Conservation (phyloP, 2,329 filamentous ascomycete genomes). For the Dactylellina drechsleri region DNA sequence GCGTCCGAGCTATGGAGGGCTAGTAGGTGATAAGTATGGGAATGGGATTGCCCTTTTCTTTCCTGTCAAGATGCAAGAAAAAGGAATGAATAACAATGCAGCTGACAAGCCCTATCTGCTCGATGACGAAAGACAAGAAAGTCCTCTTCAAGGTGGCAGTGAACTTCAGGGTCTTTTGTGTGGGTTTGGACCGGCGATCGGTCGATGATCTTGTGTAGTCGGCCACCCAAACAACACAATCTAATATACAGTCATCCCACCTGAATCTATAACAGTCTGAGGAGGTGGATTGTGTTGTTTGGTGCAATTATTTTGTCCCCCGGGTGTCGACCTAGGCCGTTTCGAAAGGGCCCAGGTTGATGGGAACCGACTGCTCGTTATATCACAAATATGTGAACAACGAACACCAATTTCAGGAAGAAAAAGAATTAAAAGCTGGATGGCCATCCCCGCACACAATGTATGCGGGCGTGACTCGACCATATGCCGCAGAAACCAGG, state of each 20-base stretch:
- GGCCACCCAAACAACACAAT: no score
- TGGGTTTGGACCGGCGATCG: conserved; percentile 53
- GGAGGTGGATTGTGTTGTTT: no score
- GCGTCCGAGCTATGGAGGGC: conserved; percentile 49
- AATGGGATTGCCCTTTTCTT: conserved; percentile 48
- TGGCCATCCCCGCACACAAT: background rate
- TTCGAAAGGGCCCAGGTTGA: conserved; percentile 51
- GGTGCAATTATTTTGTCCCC: no score
- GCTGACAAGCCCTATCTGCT: conserved; percentile 44
- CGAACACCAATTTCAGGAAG: background rate
- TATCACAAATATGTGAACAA: conserved; percentile 11
- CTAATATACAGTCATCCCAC: no score
- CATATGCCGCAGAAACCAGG: conserved; percentile 38
- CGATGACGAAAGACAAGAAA: conserved; percentile 54
- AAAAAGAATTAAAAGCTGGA: conserved; percentile 5
- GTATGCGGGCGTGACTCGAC: conserved; percentile 1
- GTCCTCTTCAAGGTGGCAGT: conserved; percentile 52
- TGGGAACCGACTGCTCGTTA: conserved; percentile 36
- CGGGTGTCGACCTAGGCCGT: conserved; percentile 38
- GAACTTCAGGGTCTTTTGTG: conserved; percentile 54
- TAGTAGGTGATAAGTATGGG: conserved; percentile 36
- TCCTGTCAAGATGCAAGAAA: conserved; percentile 25
- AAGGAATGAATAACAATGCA: conserved; percentile 36
- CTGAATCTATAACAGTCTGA: no score
- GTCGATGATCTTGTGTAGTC: conserved; percentile 41